Conservation (phyloP, 441 rosid species). For the Populus hybrid region DNA sequence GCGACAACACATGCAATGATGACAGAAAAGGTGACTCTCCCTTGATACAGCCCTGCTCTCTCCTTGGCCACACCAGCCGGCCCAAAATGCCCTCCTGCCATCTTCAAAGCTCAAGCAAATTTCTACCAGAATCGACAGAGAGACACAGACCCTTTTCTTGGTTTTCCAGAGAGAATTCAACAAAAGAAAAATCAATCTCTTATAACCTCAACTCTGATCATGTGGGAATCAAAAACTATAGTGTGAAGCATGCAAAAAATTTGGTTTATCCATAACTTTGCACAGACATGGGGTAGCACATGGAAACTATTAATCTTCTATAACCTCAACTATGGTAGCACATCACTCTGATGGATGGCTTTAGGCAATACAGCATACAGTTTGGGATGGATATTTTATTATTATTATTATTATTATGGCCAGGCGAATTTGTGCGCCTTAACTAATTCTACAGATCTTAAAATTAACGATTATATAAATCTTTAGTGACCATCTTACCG, state of each 20-base stretch:
- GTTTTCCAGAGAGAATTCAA: neutral
- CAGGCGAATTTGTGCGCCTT: too few species aligned
- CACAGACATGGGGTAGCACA: neutral
- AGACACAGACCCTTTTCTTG: neutral
- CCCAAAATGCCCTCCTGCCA: conserved; percentile 75
- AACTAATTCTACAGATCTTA: too few species aligned
- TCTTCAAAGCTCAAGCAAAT: conserved; percentile 15
- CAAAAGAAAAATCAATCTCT: neutral
- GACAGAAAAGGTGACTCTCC: conserved; percentile 67
- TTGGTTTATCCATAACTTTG: neutral
- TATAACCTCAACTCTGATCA: too few species aligned
- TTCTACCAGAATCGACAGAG: neutral
- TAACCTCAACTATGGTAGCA: too few species aligned
- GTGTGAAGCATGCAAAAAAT: neutral
- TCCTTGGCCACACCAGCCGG: conserved; percentile 84
- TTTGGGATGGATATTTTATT: neutral
- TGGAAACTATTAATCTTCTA: neutral
- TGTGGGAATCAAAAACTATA: too few species aligned
- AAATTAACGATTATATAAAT: too few species aligned
- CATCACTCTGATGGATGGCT: too few species aligned
- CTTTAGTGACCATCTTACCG: too few species aligned
- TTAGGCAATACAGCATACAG: neutral
- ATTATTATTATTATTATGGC: too few species aligned
- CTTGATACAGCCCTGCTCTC: conserved; percentile 70
- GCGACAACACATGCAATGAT: conserved; percentile 63